Conservation (phyloP, 2,329 filamentous ascomycete genomes). For the Trichoderma gracile region DNA sequence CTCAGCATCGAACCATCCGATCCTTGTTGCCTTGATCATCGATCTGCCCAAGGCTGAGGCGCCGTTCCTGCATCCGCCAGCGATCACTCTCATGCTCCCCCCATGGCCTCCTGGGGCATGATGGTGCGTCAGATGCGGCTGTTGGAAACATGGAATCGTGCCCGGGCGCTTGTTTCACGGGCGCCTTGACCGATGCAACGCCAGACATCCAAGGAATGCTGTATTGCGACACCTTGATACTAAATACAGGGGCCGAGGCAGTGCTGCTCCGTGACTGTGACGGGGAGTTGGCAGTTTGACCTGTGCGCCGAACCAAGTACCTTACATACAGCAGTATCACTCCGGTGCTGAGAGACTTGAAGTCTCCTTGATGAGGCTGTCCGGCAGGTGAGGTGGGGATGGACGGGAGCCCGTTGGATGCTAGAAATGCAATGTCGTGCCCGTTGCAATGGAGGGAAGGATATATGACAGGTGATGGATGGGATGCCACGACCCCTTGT, state of each 20-base stretch:
- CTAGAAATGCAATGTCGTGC: conserved; percentile 29
- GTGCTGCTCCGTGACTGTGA: neutral
- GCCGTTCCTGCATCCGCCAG: conserved; percentile 9
- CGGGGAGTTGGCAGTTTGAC: no score
- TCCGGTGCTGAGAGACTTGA: no score
- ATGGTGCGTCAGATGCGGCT: neutral
- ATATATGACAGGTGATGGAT: neutral
- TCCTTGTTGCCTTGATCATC: conserved; percentile 7
- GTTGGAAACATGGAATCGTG: neutral
- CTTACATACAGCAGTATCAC: no score
- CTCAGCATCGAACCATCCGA: neutral
- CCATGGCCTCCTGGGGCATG: neutral
- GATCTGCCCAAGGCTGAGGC: conserved; percentile 4
- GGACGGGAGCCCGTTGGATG: conserved; percentile 22
- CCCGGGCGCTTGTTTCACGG: no score
- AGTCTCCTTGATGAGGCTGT: neutral
- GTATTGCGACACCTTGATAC: neutral
- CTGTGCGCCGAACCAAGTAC: no score
- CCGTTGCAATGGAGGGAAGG: conserved; percentile 17
- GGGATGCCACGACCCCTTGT: neutral
- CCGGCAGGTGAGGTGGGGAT: neutral
- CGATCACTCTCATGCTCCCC: neutral
- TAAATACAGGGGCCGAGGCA: no score
- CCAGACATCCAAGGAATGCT: no score
- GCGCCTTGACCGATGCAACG: no score